Evolutionary conservation across 805 yeast species (phyloP).

Genomic region (Candida insectorum): DNA sequence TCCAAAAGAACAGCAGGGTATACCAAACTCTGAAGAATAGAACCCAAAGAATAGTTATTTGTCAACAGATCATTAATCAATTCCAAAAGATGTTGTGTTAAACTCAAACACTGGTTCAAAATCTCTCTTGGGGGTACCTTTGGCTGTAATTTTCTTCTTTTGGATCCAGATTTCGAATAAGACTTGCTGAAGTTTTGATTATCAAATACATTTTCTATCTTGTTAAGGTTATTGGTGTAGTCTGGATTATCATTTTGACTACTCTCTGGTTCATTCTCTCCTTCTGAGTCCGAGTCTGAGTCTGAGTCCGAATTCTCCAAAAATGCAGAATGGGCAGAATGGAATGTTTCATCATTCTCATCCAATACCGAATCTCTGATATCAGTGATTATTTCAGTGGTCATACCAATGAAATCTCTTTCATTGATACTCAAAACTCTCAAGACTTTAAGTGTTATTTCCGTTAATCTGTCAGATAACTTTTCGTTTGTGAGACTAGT

Average conservation of each 20-base stretch:
- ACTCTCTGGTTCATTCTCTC: slow-evolving; percentile 13
- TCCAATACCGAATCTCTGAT: slow-evolving; percentile 62
- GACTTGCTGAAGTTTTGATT: slow-evolving; percentile 10
- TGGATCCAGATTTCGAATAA: slow-evolving; percentile 7
- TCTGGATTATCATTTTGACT: slow-evolving; percentile 18
- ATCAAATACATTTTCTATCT: slow-evolving; percentile 15
- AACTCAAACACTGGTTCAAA: slow-evolving; percentile 59
- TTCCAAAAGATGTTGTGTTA: slow-evolving; percentile 69
- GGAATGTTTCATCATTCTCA: slow-evolving; percentile 47
- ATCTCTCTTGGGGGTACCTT: slow-evolving; percentile 43
- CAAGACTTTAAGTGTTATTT: slow-evolving; percentile 60
- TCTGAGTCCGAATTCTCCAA: slow-evolving; percentile 17
- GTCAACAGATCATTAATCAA: slow-evolving; percentile 61
- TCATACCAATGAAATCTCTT: slow-evolving; percentile 78
- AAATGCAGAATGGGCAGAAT: slow-evolving; percentile 42
- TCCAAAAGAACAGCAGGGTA: slow-evolving; percentile 60
- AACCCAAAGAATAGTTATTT: slow-evolving; percentile 60
- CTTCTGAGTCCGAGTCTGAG: slow-evolving; percentile 17
- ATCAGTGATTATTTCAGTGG: slow-evolving; percentile 83
- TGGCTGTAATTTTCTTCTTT: slow-evolving; percentile 36
- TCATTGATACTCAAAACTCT: slow-evolving; percentile 72
- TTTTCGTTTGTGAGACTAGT: slow-evolving; percentile 56
- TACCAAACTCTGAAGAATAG: slow-evolving; percentile 73
- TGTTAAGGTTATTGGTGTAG: slow-evolving; percentile 12
- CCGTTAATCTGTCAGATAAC: slow-evolving; percentile 51